Conservation (phyloP, 1,139 yeast species). For the Geotrichum restrictum region DNA sequence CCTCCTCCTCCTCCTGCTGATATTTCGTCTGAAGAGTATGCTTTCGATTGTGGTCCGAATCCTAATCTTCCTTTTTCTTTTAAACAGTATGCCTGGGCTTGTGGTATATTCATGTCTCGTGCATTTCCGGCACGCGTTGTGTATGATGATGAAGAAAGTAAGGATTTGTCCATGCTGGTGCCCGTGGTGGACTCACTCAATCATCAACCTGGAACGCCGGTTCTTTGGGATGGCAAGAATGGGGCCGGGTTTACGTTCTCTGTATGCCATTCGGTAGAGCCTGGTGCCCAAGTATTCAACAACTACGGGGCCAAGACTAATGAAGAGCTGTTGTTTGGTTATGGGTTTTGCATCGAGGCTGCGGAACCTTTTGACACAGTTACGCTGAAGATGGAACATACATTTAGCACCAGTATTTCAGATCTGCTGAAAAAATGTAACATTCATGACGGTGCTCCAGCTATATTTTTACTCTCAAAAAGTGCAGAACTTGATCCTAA, state of each 20-base stretch:
- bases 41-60: too few relatives aligned
- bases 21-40: too few relatives aligned
- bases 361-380: slow-evolving; percentile 59
- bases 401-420: not conserved
- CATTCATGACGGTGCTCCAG: not conserved
- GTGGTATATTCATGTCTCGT: slow-evolving; percentile 65
- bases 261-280: slow-evolving; percentile 20
- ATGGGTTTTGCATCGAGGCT: slow-evolving; percentile 64
- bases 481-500: slow-evolving; percentile 9
- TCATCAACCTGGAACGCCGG: slow-evolving; percentile 59
- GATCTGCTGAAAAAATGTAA: not conserved
- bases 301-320: slow-evolving; percentile 87
- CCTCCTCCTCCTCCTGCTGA: too few relatives aligned
- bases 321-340: slow-evolving; percentile 58
- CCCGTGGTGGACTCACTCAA: slow-evolving; percentile 79
- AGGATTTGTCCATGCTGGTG: slow-evolving; percentile 61
- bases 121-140: slow-evolving; percentile 63
- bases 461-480: slow-evolving; percentile 4
- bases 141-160: slow-evolving; percentile 37
- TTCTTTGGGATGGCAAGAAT: slow-evolving; percentile 53
- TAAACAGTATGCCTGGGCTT: slow-evolving; percentile 66
- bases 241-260: slow-evolving; percentile 29
- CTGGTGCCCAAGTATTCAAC: slow-evolving; percentile 57
- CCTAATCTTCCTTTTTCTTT: slow-evolving; percentile 23
- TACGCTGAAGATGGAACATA: slow-evolving; percentile 38